Evolutionary conservation across 371 early-diverging fungal species (phyloP).

Genomic region (Mortierella sp.): DNA sequence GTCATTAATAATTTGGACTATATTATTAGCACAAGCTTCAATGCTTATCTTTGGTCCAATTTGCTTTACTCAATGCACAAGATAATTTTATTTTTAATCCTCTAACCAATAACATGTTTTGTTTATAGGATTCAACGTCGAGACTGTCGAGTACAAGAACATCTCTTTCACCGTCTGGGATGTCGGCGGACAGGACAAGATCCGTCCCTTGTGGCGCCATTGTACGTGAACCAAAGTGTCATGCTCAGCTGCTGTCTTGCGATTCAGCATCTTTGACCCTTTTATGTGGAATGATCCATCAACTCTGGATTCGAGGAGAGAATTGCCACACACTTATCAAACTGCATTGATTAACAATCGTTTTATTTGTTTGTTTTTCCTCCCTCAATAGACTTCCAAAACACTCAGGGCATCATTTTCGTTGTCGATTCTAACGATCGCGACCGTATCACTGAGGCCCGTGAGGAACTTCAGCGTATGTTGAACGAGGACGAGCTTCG

Average conservation of each 20-base stretch:
- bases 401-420: slow-evolving; percentile 94
- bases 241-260: neutral
- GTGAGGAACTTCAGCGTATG: slow-evolving; percentile 90
- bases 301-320: slow-evolving; percentile 1
- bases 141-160: slow-evolving; percentile 97
- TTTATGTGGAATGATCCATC: neutral
- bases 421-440: slow-evolving; percentile 96
- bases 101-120: neutral
- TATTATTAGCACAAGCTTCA: neutral
- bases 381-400: slow-evolving; percentile 77
- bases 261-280: neutral
- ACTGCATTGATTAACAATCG: slow-evolving; percentile 13
- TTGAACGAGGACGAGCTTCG: slow-evolving; percentile 91
- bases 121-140: slow-evolving; percentile 94
- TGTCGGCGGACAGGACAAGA: slow-evolving; percentile 98
- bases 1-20: neutral
- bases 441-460: slow-evolving; percentile 91
- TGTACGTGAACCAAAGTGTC: slow-evolving; percentile 60
- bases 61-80: neutral
- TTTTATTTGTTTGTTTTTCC: slow-evolving; percentile 1
- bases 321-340: neutral
- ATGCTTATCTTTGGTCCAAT: neutral
- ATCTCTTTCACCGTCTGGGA: slow-evolving; percentile 98
- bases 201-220: slow-evolving; percentile 94
- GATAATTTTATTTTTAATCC: neutral